Evolutionary conservation across 306 rosid genomes (phyloP).

Genomic region (Malus sieversii): DNA sequence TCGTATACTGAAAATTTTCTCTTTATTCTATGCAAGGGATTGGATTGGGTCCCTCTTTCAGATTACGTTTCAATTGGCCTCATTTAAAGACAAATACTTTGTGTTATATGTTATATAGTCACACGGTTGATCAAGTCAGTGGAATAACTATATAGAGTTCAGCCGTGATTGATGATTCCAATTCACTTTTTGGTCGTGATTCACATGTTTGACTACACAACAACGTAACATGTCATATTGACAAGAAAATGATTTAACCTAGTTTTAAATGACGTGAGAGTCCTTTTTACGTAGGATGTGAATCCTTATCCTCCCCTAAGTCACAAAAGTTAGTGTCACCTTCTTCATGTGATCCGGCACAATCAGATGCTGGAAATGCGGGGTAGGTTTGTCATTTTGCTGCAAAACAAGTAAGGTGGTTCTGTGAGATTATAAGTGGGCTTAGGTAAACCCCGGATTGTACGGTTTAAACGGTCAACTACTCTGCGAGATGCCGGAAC

Average conservation of each 20-base stretch:
- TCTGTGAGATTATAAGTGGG: neutral
- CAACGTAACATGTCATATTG: neutral
- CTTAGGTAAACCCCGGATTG: neutral
- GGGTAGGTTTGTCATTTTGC: slow-evolving; percentile 31
- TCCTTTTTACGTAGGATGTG: neutral
- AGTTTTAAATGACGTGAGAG: slow-evolving; percentile 18
- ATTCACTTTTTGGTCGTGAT: no score
- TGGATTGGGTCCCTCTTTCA: neutral
- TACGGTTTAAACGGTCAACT: slow-evolving; percentile 14
- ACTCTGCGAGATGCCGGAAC: neutral
- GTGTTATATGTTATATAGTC: no score
- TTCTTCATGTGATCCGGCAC: neutral
- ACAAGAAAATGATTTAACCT: neutral
- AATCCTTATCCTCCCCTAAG: neutral
- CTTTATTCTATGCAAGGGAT: no score
- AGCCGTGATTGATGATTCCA: no score
- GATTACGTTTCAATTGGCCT: neutral
- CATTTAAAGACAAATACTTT: neutral
- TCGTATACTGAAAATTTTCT: no score
- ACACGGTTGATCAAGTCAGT: neutral
- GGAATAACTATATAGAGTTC: neutral
- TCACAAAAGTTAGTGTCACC: neutral
- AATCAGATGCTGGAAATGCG: neutral
- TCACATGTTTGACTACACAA: neutral
- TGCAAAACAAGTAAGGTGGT: neutral